Percentiles rank a stretch among this genome's conserved stretches.
These are phyloP conservation scores for Nephromyces sp. DNA, from an alignment of 169 alveolate genomes.

Conservation along the genomic window DNA sequence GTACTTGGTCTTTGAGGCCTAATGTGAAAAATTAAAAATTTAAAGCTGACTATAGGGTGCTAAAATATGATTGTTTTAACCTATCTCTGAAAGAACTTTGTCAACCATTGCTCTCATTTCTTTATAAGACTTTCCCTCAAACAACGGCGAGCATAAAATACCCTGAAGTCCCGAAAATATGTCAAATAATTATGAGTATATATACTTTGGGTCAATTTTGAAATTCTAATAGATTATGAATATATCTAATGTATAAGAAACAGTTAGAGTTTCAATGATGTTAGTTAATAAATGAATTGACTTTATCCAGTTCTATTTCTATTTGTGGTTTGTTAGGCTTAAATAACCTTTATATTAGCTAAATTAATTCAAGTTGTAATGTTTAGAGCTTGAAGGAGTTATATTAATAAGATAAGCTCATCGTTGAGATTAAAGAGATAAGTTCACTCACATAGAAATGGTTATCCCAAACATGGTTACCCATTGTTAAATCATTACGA, in stretches of 20 bases:
- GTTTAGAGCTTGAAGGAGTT: too few species aligned
- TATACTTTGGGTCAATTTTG: neutral
- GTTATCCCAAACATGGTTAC: conserved; percentile 50
- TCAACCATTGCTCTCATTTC: conserved; percentile 69
- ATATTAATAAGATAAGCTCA: too few species aligned
- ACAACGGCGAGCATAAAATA: conserved; percentile 70
- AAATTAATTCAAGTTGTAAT: too few species aligned
- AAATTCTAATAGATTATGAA: conserved; percentile 43
- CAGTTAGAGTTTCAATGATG: too few species aligned
- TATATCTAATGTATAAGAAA: too few species aligned
- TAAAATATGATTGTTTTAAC: conserved; percentile 25
- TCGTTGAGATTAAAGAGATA: too few species aligned
- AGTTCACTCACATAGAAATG: conserved; percentile 35
- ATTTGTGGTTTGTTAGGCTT: too few species aligned
- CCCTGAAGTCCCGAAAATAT: conserved; percentile 39
- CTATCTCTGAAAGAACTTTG: conserved; percentile 51
- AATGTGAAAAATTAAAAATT: too few species aligned
- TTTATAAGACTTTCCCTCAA: conserved; percentile 65
- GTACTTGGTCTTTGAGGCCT: neutral
- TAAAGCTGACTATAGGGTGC: too few species aligned
- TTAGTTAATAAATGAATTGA: too few species aligned
- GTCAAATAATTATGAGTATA: neutral
- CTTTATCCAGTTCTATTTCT: too few species aligned
- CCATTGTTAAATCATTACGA: conserved; percentile 65
- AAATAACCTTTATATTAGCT: too few species aligned